These are phyloP conservation scores for Termitomyces sp. DNA, from an alignment of 768 basidiomycete genomes.

Conservation along the genomic window DNA sequence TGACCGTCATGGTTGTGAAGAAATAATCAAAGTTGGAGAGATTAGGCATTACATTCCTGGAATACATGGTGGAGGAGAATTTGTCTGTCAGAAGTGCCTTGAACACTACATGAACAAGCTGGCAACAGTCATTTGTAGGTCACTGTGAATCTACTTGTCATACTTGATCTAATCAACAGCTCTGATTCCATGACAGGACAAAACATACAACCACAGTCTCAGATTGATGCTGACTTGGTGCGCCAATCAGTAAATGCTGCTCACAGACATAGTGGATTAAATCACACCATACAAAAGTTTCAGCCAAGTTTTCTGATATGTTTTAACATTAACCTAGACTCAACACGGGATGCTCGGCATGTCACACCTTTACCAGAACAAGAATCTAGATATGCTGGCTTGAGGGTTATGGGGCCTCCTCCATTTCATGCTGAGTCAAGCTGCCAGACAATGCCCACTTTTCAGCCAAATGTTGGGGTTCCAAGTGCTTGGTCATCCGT, in stretches of 20 bases:
- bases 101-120: background rate
- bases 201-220: no score
- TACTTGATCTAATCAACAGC: no score
- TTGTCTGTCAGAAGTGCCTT: background rate
- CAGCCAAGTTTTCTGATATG: no score
- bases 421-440: background rate
- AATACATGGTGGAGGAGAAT: background rate
- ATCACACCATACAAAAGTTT: no score
- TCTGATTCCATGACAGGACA: no score
- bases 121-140: background rate
- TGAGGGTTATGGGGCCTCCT: background rate
- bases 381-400: background rate
- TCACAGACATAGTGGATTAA: background rate
- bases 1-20: background rate
- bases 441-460: background rate
- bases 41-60: background rate
- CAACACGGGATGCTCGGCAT: background rate
- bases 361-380: background rate
- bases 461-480: background rate
- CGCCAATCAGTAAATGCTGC: background rate
- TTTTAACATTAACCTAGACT: background rate
- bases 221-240: background rate
- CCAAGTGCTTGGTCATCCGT: background rate
- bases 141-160: background rate
- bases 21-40: background rate